A percentile compares a stretch with the other conserved stretches of the same genome.
Conservation (phyloP, 169 alveolate species). For the Perkinsus chesapeaki region DNA sequence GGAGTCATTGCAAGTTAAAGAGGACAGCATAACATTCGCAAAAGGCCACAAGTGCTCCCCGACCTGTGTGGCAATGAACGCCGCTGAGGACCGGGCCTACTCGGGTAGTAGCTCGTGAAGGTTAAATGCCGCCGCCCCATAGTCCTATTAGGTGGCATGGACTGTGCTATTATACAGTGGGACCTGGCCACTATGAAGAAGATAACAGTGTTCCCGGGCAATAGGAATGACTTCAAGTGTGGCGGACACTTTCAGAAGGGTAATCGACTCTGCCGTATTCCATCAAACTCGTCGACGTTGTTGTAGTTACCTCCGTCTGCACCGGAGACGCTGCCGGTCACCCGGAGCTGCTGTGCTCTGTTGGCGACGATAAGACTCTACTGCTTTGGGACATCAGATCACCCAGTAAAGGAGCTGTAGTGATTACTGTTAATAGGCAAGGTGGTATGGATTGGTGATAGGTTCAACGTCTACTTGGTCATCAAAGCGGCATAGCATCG, state of each 20-base stretch:
- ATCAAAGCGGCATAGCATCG: neutral
- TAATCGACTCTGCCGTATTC: constrained; percentile 6
- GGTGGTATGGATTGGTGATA: too few species aligned
- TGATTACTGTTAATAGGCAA: too few species aligned
- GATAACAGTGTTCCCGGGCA: constrained; percentile 18
- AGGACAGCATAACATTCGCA: constrained; percentile 2
- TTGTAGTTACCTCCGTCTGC: neutral
- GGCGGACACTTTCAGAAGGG: constrained; percentile 36
- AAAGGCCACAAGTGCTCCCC: constrained; percentile 31
- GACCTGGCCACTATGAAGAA: constrained; percentile 33
- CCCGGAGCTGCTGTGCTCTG: constrained; percentile 20
- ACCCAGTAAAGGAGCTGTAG: neutral
- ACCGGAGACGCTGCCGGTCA: neutral
- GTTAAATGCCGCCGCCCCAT: too few species aligned
- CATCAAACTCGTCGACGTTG: neutral
- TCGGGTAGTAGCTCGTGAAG: neutral
- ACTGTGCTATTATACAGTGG: constrained; percentile 31
- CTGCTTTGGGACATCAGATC: constrained; percentile 30
- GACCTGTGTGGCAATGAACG: constrained; percentile 21
- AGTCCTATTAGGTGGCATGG: constrained; percentile 23
- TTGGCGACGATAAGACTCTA: constrained; percentile 27
- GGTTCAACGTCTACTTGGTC: neutral
- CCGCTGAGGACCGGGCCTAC: constrained; percentile 10
- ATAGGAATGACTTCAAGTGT: constrained; percentile 31
- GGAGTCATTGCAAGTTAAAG: neutral